Evolutionary conservation across 345 rosid species (phyloP).

Genomic region (Syzygium aromaticum): DNA sequence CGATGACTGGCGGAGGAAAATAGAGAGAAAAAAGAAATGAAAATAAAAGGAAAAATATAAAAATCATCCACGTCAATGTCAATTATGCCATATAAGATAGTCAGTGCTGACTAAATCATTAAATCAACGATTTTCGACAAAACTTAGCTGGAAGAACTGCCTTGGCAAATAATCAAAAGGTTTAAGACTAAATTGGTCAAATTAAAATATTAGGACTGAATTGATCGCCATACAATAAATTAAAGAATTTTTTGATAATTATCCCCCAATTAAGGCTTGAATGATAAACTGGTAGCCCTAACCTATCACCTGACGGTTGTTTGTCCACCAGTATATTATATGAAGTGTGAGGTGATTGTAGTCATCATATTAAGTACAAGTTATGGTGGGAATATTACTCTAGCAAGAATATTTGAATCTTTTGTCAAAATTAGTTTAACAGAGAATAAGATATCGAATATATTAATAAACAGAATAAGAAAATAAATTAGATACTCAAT

Average conservation of each 20-base stretch:
- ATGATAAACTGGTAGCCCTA: not conserved
- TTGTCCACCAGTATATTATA: not conserved
- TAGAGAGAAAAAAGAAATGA: not conserved
- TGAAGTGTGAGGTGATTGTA: not conserved
- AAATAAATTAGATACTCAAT: not conserved
- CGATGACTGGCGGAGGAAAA: not conserved
- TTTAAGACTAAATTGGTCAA: rapidly evolving
- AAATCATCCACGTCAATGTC: rapidly evolving
- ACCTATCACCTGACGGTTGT: not conserved
- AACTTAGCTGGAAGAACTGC: rapidly evolving
- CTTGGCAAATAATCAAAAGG: not conserved
- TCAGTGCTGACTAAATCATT: not conserved
- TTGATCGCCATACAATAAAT: not conserved
- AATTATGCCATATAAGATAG: rapidly evolving
- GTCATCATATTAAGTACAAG: not conserved
- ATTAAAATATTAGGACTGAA: not conserved
- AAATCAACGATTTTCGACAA: not conserved
- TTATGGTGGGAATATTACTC: not conserved
- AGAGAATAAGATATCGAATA: not conserved
- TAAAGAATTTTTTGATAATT: not conserved
- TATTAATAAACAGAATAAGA: not conserved
- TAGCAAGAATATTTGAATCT: not conserved
- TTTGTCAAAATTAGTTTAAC: not conserved
- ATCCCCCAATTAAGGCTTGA: not conserved
- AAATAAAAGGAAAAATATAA: not conserved